Evolutionary conservation across 495 filamentous ascomycete species (phyloP).

Genomic region (Penicillium malachiteum): DNA sequence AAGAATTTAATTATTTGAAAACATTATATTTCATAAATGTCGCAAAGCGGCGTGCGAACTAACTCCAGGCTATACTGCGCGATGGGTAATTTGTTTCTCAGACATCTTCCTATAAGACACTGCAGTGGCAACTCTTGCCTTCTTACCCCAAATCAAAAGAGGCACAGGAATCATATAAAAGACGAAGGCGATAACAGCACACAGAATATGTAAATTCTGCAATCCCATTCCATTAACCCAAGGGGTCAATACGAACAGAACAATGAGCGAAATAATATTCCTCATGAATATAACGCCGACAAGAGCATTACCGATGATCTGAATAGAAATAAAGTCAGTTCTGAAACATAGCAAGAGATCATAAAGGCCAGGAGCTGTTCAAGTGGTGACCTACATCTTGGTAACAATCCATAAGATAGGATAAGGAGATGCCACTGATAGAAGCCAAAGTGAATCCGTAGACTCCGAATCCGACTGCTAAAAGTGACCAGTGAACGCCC

Average conservation of each 20-base stretch:
- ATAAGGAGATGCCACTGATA: constrained; percentile 26
- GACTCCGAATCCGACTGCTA: constrained; percentile 31
- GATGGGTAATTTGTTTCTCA: constrained; percentile 20
- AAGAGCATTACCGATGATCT: constrained; percentile 37
- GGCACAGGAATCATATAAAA: constrained; percentile 22
- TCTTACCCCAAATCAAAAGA: constrained; percentile 26
- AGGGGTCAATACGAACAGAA: constrained; percentile 35
- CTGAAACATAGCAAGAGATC: not conserved
- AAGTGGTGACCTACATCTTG: constrained; percentile 25
- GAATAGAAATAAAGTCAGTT: not conserved
- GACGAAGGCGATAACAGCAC: constrained; percentile 17
- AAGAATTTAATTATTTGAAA: no score
- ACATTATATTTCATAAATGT: no score
- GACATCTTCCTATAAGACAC: constrained; percentile 22
- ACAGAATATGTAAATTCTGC: constrained; percentile 27
- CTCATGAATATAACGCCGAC: constrained; percentile 34
- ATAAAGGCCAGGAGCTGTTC: no score
- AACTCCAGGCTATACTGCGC: constrained; percentile 12
- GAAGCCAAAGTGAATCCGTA: constrained; percentile 23
- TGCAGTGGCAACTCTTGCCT: constrained; percentile 19
- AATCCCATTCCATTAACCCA: constrained; percentile 38
- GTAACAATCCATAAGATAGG: constrained; percentile 38
- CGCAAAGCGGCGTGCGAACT: no score
- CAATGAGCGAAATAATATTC: constrained; percentile 30
- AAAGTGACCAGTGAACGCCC: constrained; percentile 28